Evolutionary conservation across 2,329 filamentous ascomycete species (phyloP).

Genomic region (Rhynchosporium secalis): DNA sequence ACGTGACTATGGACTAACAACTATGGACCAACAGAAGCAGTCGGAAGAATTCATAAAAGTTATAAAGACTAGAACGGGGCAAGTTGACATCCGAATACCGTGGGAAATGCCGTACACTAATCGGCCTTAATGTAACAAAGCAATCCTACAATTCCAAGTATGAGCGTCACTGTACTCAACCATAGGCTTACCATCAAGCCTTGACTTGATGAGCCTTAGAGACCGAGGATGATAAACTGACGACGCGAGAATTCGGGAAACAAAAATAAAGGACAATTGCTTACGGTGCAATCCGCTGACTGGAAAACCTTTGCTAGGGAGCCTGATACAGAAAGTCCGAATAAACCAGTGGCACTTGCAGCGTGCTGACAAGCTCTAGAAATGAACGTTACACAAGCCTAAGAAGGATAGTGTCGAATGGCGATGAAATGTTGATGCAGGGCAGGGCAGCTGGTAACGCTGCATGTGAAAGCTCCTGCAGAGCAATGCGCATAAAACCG

Average conservation of each 20-base stretch:
- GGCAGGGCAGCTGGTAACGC: conserved; percentile 2
- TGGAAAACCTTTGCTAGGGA: conserved; percentile 3
- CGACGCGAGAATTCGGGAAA: neutral
- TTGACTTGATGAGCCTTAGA: neutral
- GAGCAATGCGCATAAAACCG: neutral
- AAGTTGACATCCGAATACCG: neutral
- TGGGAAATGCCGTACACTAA: conserved; percentile 5
- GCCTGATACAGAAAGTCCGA: conserved; percentile 1
- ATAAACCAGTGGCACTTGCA: conserved; percentile 4
- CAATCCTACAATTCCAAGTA: neutral
- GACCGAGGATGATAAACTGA: neutral
- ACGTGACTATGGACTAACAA: no score
- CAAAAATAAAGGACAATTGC: neutral
- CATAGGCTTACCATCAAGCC: neutral
- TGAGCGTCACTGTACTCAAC: neutral
- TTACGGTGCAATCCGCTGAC: conserved; percentile 9
- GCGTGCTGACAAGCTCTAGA: neutral
- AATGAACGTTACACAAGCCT: neutral
- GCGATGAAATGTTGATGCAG: neutral
- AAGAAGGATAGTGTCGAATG: neutral
- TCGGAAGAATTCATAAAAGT: neutral
- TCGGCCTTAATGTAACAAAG: neutral
- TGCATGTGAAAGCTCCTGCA: neutral
- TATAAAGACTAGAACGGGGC: neutral
- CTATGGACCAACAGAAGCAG: no score